Conservation (phyloP, 331 rosid species). For the Acacia concinna region DNA sequence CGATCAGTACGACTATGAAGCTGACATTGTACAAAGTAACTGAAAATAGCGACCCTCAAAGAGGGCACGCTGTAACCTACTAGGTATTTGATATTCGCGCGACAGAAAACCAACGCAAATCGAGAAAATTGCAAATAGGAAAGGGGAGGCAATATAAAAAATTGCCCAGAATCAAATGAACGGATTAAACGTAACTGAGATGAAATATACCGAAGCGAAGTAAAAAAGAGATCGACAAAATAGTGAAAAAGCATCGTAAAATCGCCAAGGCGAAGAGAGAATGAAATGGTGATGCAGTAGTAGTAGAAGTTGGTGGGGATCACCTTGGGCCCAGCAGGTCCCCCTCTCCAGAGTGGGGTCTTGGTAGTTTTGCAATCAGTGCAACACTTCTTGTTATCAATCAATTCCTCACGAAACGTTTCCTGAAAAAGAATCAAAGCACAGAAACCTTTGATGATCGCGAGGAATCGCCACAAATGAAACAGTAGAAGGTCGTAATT, state of each 20-base stretch:
- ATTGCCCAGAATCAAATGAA: background rate
- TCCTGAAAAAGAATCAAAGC: slow-evolving; percentile 35
- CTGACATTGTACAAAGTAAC: background rate
- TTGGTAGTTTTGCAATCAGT: slow-evolving; percentile 63
- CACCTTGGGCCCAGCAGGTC: slow-evolving; percentile 92
- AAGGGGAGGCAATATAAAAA: background rate
- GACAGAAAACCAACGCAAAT: background rate
- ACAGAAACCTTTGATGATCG: background rate
- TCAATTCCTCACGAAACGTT: slow-evolving; percentile 29
- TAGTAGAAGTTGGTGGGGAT: background rate
- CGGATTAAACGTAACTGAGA: background rate
- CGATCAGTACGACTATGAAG: background rate
- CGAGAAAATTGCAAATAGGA: background rate
- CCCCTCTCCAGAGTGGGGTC: slow-evolving; percentile 90
- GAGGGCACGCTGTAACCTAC: background rate
- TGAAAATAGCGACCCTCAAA: background rate
- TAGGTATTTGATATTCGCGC: background rate
- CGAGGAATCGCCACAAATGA: background rate
- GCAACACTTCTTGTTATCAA: slow-evolving; percentile 51
- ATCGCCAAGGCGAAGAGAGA: background rate
- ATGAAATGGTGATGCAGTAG: background rate
- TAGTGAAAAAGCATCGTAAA: background rate
- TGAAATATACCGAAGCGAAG: background rate
- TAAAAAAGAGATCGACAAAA: background rate
- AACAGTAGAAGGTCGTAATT: background rate